Base-by-base conservation (phyloP, 106 monocot genomes). In the Acanthochlamys bracteata region DNA sequence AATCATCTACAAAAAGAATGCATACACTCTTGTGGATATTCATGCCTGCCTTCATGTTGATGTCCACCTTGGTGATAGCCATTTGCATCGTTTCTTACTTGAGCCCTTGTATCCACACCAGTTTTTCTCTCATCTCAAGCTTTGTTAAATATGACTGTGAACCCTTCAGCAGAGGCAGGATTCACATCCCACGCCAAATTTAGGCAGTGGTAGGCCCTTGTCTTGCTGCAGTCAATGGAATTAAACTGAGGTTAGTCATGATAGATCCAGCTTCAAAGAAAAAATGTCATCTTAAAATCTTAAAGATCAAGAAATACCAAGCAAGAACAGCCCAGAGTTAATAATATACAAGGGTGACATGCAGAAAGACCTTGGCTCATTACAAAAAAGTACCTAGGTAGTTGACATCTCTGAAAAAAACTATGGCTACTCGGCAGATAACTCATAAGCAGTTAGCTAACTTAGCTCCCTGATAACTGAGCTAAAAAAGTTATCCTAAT, bases 131-230 rank as follows among this genome's bases (percentile, higher is more conserved):
- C 91, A 43, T 86, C 91, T 49, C 86, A 75, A 42, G 83, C 83
- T 74, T 86, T 91, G 78, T 86, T 81, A 65, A 91, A 91, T 57
- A 91, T 91, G 24, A 91, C 80, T 7, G 86, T 86, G 73, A 91
- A 91, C 10, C 86, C 83, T 61, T 86, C 91, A 24, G 91, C 86
- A 15, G 91, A 83, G 15, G 86, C 86, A 12, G 91, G 86, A 58
- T 91, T 91, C 69, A 86, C 91, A 71, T 86, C 91, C 91, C 86
- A 86, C 89, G 0, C 89, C 89, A 71, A 89, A 89, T 68, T 89
- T 89, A 24, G 89, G 89, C 61, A 89, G 64, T 24, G 89, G 78
- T 15, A 66, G 65, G 19, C 79, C 82, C 39, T 80, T 80, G 42
- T 89, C 78, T 71, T 89, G 78, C 60, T 54, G 53, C 26, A 64